Conservation (phyloP, 306 rosid genomes). For the Medicago arabica region DNA sequence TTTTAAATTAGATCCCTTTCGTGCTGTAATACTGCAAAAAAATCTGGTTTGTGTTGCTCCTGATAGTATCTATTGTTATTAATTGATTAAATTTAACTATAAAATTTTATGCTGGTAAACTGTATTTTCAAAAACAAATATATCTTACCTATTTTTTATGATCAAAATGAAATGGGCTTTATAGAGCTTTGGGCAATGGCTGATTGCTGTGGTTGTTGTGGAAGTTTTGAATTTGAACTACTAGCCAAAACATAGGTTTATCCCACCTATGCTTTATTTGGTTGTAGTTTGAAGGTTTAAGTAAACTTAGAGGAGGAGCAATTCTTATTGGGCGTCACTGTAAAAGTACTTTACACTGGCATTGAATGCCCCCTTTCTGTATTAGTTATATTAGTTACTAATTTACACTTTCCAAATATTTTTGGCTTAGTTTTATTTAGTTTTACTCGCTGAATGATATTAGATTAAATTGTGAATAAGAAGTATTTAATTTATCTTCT, state of each 20-base stretch:
- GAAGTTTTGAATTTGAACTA: constrained; percentile 24
- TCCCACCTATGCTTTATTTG: constrained; percentile 15
- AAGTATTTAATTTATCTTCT: constrained; percentile 23
- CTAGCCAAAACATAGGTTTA: constrained; percentile 23
- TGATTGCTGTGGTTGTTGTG: neutral
- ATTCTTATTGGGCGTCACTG: too few species aligned
- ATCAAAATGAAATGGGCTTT: constrained; percentile 18
- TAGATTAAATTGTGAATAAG: constrained; percentile 10
- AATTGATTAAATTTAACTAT: neutral
- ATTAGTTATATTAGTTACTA: too few species aligned
- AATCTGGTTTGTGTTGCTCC: neutral
- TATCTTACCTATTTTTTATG: neutral
- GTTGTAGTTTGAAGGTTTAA: constrained; percentile 18
- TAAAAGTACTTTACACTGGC: too few species aligned
- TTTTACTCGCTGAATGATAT: constrained; percentile 10
- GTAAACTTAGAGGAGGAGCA: neutral
- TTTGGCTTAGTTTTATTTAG: neutral
- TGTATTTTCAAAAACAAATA: constrained; percentile 10
- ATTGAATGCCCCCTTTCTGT: too few species aligned
- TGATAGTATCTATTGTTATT: constrained; percentile 22
- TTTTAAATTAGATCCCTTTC: constrained; percentile 19
- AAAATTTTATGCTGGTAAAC: neutral
- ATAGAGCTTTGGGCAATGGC: neutral
- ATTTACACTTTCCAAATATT: neutral
- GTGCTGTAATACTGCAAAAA: constrained; percentile 19